Conservation (phyloP, 106 monocot genomes). For the Xerophyta viscosa region DNA sequence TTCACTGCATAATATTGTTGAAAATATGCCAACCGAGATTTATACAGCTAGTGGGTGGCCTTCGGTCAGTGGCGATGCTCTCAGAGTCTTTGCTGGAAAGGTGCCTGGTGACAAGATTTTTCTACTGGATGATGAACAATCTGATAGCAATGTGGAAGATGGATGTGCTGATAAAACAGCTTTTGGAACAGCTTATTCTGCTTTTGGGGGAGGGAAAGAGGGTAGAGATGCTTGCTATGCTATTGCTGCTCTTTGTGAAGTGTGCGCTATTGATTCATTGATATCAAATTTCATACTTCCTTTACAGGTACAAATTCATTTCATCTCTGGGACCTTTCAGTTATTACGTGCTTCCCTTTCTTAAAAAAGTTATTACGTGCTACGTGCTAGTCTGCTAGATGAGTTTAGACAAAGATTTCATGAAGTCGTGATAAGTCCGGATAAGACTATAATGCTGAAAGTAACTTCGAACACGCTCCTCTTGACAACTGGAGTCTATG, state of each 20-base stretch:
- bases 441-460: too few species aligned
- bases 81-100: constrained; percentile 75
- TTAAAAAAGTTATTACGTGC: too few species aligned
- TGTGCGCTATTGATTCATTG: constrained; percentile 87
- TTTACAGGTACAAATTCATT: constrained; percentile 51
- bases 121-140: constrained; percentile 25
- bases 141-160: constrained; percentile 1
- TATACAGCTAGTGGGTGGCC: constrained; percentile 87
- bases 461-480: too few species aligned
- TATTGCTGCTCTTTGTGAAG: constrained; percentile 92
- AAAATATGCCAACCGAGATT: constrained; percentile 42
- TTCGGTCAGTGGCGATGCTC: constrained; percentile 81
- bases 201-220: constrained; percentile 62
- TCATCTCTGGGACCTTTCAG: too few species aligned
- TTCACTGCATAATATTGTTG: constrained; percentile 33
- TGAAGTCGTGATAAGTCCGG: too few species aligned
- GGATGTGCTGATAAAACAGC: constrained; percentile 12
- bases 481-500: too few species aligned
- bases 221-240: constrained; percentile 84
- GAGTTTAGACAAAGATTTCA: too few species aligned
- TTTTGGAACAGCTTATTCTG: constrained; percentile 79
- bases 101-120: constrained; percentile 35
- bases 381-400: too few species aligned
- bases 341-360: too few species aligned
- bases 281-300: constrained; percentile 98